Evolutionary conservation across 2,329 filamentous ascomycete genomes (phyloP).

Genomic region (Alternaria burnsii): DNA sequence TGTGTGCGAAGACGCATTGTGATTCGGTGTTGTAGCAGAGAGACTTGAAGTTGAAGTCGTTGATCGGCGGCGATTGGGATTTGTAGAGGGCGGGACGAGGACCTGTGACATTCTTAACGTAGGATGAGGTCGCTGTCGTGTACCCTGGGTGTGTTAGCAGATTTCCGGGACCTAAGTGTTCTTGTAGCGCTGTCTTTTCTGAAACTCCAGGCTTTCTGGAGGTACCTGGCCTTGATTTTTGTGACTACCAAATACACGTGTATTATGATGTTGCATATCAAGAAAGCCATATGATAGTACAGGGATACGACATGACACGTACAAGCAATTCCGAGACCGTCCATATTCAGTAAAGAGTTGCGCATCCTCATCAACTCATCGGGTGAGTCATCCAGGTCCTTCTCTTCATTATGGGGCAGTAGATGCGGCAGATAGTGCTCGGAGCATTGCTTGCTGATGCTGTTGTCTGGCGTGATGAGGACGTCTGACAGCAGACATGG

Average conservation of each 20-base stretch:
- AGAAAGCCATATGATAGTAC: background rate
- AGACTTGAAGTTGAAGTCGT: slow-evolving; percentile 63
- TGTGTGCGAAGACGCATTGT: slow-evolving; percentile 62
- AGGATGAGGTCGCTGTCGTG: slow-evolving; percentile 56
- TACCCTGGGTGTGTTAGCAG: slow-evolving; percentile 50
- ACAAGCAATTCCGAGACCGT: slow-evolving; percentile 64
- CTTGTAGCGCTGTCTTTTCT: background rate
- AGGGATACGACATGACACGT: slow-evolving; percentile 10
- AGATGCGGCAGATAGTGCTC: slow-evolving; percentile 65
- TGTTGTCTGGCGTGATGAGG: slow-evolving; percentile 56
- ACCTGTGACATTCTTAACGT: slow-evolving; percentile 46
- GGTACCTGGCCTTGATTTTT: background rate
- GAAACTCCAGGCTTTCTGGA: background rate
- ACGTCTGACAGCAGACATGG: slow-evolving; percentile 65
- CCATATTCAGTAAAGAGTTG: slow-evolving; percentile 64
- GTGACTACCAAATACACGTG: no score
- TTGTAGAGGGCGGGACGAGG: slow-evolving; percentile 62
- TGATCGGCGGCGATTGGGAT: slow-evolving; percentile 60
- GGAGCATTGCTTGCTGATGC: slow-evolving; percentile 47
- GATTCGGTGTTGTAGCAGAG: slow-evolving; percentile 62
- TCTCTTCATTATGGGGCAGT: slow-evolving; percentile 55
- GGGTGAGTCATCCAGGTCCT: slow-evolving; percentile 52
- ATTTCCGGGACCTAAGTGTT: background rate
- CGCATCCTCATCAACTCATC: slow-evolving; percentile 58
- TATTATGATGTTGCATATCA: no score